Evolutionary conservation across 1,284 basidiomycete species (phyloP), one percentile per base, ranked within the genome.

Genomic region (Cryptococcus sp.): DNA sequence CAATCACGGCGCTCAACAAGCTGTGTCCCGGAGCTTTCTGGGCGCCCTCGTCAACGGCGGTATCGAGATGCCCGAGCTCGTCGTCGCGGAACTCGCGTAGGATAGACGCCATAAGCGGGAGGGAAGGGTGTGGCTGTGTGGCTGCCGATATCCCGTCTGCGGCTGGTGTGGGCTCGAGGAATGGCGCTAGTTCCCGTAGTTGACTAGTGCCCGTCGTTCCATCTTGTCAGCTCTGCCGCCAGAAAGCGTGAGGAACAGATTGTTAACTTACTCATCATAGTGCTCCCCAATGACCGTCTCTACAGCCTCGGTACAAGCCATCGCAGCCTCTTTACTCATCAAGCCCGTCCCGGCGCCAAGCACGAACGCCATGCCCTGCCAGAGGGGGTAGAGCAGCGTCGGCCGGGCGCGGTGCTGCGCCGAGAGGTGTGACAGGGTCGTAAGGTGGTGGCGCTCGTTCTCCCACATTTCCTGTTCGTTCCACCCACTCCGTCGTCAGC

Each of bases 201-300:
- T 76, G 73, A 56, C 73, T 73, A 50, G 20, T n/a, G 23, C 13
- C 20, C 12, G 36, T 18, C 12, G 9, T 21, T 36, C 18, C 16
- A 23, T 23, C 24, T 18, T 46, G 16, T 46, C n/a, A n/a, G n/a
- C n/a, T n/a, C n/a, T n/a, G n/a, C n/a, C n/a, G n/a, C n/a, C n/a
- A n/a, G n/a, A n/a, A n/a, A n/a, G n/a, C n/a, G n/a, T n/a, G 28
- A 33, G 28, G 28, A 33, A 33, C 28, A 9, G n/a, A n/a, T n/a
- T 37, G 7, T 28, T 20, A 4, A 82, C 90, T 75, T 73, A 95
- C 93, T 97, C 92, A 74, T 97, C 91, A 69, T 98, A 98, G 73
- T 98, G 94, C 75, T 98, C 94, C 28, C 94, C 94, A 55, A 98
- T 98, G 49, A 93, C 91, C 0, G 92, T 97, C 77, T 98, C 94